A percentile compares a stretch with the other conserved stretches of the same genome.
These are phyloP conservation scores for Domatiomyces globalis DNA, from an alignment of 2,329 filamentous ascomycete species.

Conservation along the genomic window DNA sequence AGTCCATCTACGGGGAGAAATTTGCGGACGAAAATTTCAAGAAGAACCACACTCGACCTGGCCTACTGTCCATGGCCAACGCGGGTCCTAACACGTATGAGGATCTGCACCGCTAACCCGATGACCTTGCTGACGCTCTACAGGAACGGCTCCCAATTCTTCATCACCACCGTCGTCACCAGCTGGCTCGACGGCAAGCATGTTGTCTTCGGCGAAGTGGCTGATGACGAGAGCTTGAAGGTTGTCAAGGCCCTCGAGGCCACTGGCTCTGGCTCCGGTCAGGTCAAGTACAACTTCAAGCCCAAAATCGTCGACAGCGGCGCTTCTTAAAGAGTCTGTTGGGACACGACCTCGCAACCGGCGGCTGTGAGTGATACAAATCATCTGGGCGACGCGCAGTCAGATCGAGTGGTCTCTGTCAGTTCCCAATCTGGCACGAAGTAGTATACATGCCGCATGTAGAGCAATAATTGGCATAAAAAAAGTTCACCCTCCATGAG, in stretches of 20 bases:
- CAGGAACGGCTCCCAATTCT: conserved; percentile 60
- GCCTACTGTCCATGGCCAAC: conserved; percentile 53
- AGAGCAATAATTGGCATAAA: background rate
- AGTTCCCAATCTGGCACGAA: background rate
- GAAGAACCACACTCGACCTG: conserved; percentile 51
- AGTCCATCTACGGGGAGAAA: conserved; percentile 54
- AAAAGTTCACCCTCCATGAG: background rate
- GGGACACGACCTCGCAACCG: background rate
- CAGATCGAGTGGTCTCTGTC: background rate
- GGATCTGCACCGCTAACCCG: background rate
- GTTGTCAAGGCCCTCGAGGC: conserved; percentile 47
- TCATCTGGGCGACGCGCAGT: background rate
- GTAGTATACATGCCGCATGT: background rate
- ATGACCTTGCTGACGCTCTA: conserved; percentile 6
- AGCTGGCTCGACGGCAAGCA: conserved; percentile 55
- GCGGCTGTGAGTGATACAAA: background rate
- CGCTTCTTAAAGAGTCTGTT: background rate
- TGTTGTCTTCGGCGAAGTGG: conserved; percentile 54
- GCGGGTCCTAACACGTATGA: conserved; percentile 67
- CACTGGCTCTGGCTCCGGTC: conserved; percentile 40
- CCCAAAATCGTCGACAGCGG: conserved; percentile 36
- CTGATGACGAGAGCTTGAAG: conserved; percentile 39
- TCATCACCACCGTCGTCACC: conserved; percentile 55
- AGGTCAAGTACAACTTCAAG: conserved; percentile 37
- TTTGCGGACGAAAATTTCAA: conserved; percentile 60